Percentiles rank a stretch among this genome's conserved stretches.
Conservation (phyloP, 768 basidiomycete species). For the Obba rivulosa region DNA sequence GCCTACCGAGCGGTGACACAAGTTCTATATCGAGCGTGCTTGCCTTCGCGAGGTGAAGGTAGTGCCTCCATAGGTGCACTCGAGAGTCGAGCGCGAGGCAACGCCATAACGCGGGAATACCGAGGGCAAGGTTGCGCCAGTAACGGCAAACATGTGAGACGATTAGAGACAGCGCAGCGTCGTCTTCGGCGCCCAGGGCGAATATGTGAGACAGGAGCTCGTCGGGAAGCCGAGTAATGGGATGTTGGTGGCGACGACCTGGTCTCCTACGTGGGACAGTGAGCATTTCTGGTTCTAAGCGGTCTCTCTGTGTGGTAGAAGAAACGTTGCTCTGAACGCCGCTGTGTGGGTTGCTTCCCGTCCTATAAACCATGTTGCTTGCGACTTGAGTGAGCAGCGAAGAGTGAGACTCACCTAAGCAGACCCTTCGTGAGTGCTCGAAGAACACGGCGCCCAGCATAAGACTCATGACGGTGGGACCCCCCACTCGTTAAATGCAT, state of each 20-base stretch:
- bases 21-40: slow-evolving; percentile 60
- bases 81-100: slow-evolving; percentile 45
- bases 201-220: slow-evolving; percentile 67
- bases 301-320: too few species aligned
- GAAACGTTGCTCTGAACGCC: too few species aligned
- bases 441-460: too few species aligned
- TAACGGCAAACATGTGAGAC: slow-evolving; percentile 65
- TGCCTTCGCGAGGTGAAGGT: slow-evolving; percentile 52
- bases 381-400: too few species aligned
- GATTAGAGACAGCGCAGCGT: slow-evolving; percentile 50
- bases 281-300: too few species aligned
- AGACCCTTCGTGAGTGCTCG: too few species aligned
- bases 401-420: too few species aligned
- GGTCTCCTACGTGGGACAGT: too few species aligned
- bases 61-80: slow-evolving; percentile 56
- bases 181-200: slow-evolving; percentile 49
- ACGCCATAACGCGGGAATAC: slow-evolving; percentile 62
- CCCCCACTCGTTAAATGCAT: too few species aligned
- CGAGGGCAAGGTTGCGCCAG: slow-evolving; percentile 60
- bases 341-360: too few species aligned
- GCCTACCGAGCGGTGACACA: slow-evolving; percentile 7
- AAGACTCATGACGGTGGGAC: too few species aligned
- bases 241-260: slow-evolving; percentile 28
- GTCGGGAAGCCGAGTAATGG: slow-evolving; percentile 52
- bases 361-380: too few species aligned